phyloP scores from a whole-genome alignment of 345 rosid genomes.

The Eucalyptus regnans region DNA sequence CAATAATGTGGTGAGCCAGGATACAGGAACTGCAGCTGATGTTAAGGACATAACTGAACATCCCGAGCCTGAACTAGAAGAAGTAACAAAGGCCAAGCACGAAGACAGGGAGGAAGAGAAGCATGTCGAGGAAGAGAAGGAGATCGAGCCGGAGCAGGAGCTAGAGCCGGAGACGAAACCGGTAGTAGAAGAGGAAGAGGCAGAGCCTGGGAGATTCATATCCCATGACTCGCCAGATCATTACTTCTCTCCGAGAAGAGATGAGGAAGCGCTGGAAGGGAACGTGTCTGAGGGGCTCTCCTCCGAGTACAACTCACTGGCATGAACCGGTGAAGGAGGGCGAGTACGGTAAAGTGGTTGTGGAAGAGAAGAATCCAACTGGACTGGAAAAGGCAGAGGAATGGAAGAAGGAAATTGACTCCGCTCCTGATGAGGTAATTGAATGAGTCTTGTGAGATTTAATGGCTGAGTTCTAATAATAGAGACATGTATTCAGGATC shows the following conservation, averaged over 20 bases:
- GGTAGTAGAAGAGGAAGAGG: background rate
- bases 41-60: slow-evolving; percentile 4
- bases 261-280: slow-evolving; percentile 11
- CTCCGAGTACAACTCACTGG: background rate
- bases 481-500: background rate
- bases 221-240: slow-evolving; percentile 5
- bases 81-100: background rate
- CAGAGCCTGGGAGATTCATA: background rate
- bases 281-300: background rate
- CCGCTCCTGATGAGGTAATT: background rate
- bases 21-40: background rate
- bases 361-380: slow-evolving; percentile 3
- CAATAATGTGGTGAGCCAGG: background rate
- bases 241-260: slow-evolving; percentile 19
- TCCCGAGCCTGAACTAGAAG: background rate
- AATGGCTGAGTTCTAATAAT: background rate
- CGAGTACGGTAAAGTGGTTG: background rate
- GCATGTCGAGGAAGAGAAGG: background rate
- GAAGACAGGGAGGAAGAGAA: background rate
- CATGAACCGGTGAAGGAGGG: slow-evolving; percentile 2
- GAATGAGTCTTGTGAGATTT: background rate
- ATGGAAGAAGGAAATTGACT: background rate
- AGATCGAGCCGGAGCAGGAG: background rate
- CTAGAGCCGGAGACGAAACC: background rate
- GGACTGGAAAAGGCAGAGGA: background rate